These are phyloP conservation scores for Aureobasidium subglaciale DNA, from an alignment of 2,329 filamentous ascomycete species.

Conservation along the genomic window DNA sequence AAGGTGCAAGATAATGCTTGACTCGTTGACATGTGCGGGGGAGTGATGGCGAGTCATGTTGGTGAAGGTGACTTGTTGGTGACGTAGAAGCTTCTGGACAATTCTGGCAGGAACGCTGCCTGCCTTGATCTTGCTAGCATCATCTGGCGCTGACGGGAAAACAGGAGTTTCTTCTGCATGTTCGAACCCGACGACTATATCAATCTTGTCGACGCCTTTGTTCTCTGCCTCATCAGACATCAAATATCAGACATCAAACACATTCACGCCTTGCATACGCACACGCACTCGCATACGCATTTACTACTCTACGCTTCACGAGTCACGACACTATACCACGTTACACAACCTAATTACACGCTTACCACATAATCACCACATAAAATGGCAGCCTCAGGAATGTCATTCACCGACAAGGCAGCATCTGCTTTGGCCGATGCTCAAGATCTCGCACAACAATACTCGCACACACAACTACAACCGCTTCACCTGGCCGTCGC, in stretches of 20 bases:
- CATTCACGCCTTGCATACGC: too few relatives aligned
- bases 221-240: background rate
- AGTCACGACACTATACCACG: conserved; percentile 6
- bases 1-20: background rate
- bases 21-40: background rate
- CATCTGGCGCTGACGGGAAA: background rate
- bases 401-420: conserved; percentile 91
- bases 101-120: background rate
- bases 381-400: conserved; percentile 28
- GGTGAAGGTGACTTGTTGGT: background rate
- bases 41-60: background rate
- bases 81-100: conserved; percentile 4
- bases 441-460: conserved; percentile 79
- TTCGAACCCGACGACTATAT: background rate
- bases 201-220: background rate
- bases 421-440: conserved; percentile 85
- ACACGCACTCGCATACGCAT: background rate
- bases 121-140: background rate
- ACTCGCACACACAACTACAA: conserved; percentile 82
- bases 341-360: background rate
- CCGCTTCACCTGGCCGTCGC: conserved; percentile 84
- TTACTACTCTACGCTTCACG: conserved; percentile 9
- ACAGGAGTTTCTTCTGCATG: background rate
- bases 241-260: background rate
- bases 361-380: background rate